These are phyloP conservation scores for Fusarium veterinarium DNA, from an alignment of 2,329 filamentous ascomycete species.

Conservation along the genomic window DNA sequence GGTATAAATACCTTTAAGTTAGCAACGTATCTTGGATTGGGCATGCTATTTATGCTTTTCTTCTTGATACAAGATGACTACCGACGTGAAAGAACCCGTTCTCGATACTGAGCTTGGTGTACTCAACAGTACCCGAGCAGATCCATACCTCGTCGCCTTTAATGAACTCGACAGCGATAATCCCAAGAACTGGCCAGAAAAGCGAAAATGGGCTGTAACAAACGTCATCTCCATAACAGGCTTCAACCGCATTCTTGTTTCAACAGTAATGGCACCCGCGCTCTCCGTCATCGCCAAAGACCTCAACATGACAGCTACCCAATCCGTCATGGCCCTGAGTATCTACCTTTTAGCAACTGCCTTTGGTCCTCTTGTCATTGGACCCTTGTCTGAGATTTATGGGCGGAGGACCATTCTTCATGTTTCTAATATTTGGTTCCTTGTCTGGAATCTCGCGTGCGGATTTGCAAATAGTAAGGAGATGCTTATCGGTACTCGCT, in stretches of 20 bases:
- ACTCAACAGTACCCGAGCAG: background rate
- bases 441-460: conserved; percentile 61
- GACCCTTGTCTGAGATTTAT: conserved; percentile 61
- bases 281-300: conserved; percentile 62
- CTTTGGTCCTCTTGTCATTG: conserved; percentile 57
- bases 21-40: rapidly evolving
- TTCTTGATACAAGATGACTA: background rate
- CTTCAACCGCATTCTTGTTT: conserved; percentile 64
- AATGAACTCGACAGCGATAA: conserved; percentile 50
- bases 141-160: conserved; percentile 46
- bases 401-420: conserved; percentile 58
- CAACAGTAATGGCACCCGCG: conserved; percentile 64
- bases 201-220: conserved; percentile 62
- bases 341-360: conserved; percentile 58
- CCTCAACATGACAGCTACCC: conserved; percentile 59
- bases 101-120: conserved; percentile 4
- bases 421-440: conserved; percentile 59
- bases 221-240: conserved; percentile 60
- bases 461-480: conserved; percentile 54
- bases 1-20: background rate
- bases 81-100: background rate
- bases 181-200: conserved; percentile 53
- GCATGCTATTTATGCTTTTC: too few relatives aligned
- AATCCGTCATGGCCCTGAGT: conserved; percentile 61
- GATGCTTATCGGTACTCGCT: conserved; percentile 57